A percentile compares a stretch with the other conserved stretches of the same genome.
Evolutionary conservation across 495 filamentous ascomycete species (phyloP).

Genomic region (Xylaria venustula): DNA sequence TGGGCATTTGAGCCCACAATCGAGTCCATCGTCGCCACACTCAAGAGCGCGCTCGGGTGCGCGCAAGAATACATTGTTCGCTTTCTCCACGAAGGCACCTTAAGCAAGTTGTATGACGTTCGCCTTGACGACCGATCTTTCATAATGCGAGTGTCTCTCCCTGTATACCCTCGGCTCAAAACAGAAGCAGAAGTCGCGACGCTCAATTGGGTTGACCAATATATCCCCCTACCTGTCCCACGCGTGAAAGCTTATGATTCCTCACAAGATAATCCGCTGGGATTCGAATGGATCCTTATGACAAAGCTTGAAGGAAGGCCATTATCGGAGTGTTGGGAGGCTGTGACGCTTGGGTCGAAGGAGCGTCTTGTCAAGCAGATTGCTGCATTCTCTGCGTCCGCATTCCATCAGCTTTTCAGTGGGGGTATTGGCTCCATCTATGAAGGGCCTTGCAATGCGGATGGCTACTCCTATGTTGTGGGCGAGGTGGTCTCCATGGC

Average conservation of each 20-base stretch:
- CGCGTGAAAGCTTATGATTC: constrained; percentile 48
- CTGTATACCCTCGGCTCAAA: constrained; percentile 52
- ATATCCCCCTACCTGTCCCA: constrained; percentile 54
- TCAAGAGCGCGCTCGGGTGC: constrained; percentile 7
- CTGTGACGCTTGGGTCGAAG: constrained; percentile 36
- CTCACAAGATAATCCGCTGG: constrained; percentile 44
- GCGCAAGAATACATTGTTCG: constrained; percentile 13
- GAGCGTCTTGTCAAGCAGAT: constrained; percentile 34
- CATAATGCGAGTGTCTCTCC: constrained; percentile 54
- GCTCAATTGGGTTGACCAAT: constrained; percentile 41
- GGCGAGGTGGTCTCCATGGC: constrained; percentile 33
- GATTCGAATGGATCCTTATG: constrained; percentile 63
- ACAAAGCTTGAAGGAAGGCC: constrained; percentile 43
- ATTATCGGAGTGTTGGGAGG: constrained; percentile 41
- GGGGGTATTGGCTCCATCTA: constrained; percentile 39
- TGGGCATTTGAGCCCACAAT: constrained; percentile 23
- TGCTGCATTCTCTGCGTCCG: constrained; percentile 34
- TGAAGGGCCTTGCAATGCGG: constrained; percentile 15
- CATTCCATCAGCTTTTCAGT: constrained; percentile 29
- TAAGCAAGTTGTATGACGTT: constrained; percentile 39
- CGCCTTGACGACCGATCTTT: constrained; percentile 22
- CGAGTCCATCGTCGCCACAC: constrained; percentile 17
- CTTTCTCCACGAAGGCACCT: constrained; percentile 24
- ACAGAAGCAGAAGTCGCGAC: constrained; percentile 57
- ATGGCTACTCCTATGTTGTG: constrained; percentile 1